Percentiles rank a stretch among this genome's conserved stretches.
phyloP scores from a whole-genome alignment of 83 land plant species.

The Isoetes engelmannii region DNA sequence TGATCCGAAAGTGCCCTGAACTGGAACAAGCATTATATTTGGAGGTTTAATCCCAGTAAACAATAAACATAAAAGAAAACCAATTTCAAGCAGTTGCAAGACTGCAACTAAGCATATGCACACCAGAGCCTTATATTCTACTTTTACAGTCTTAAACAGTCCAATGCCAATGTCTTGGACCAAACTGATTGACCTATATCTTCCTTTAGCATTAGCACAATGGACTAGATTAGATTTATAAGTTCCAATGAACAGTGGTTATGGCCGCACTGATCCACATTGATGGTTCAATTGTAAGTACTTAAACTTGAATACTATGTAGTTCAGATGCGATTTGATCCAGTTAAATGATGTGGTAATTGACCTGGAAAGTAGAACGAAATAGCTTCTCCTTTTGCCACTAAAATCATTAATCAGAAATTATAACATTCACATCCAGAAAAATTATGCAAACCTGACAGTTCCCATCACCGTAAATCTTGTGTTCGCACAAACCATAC shows the following conservation, averaged over 20 bases:
- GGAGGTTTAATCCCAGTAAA: background rate
- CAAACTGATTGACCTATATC: background rate
- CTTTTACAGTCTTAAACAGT: background rate
- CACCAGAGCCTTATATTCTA: background rate
- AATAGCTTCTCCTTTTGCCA: background rate
- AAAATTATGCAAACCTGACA: slow-evolving; percentile 58
- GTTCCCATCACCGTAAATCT: slow-evolving; percentile 86
- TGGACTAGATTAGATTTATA: too few relatives aligned
- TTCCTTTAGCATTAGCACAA: too few relatives aligned
- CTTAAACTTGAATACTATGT: background rate
- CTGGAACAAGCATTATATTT: slow-evolving; percentile 22
- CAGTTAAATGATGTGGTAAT: background rate
- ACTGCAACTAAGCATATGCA: too few relatives aligned
- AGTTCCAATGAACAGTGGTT: too few relatives aligned
- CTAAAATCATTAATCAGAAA: background rate
- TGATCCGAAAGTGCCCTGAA: slow-evolving; percentile 86
- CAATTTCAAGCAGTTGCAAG: background rate
- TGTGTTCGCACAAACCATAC: slow-evolving; percentile 58
- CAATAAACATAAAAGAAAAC: background rate
- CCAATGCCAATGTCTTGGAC: background rate
- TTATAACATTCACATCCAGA: background rate
- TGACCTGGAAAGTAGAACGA: background rate
- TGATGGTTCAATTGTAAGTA: background rate
- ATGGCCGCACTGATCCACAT: background rate
- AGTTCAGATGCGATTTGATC: background rate